Evolutionary conservation across 2,329 filamentous ascomycete genomes (phyloP), one percentile per base, ranked within the genome.

Genomic region (Plectosphaerella sp.): DNA sequence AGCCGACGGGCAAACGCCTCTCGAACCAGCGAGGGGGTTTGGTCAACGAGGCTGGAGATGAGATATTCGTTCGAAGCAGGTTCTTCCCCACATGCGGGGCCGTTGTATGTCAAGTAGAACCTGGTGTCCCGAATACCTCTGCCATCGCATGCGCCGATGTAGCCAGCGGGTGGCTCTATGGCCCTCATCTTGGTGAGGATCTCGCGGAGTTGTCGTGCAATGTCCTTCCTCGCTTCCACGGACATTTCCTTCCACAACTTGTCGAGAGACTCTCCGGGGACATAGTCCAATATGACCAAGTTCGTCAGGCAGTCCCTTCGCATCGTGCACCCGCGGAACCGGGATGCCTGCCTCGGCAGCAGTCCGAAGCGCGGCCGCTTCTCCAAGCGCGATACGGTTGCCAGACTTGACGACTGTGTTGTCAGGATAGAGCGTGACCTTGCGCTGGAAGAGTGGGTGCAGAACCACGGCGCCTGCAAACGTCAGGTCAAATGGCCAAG

Each of bases 391-490:
- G n/a, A 65, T 58, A 9, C 58, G 50, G 24, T 55, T 55, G 15
- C 64, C 64, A 16, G 58, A 60, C 49, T 66, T 66, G 41, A 61
- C 45, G 35, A 63, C 56, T 16, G 56, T 62, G 11, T 60, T 59
- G 22, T 59, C 58, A 12, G 59, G 51, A 18, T 59, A 50, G 3
- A 62, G 51, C 6, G 58, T 47, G 14, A 66, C 57, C 47, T 54
- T 61, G n/a, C 62, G 59, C 45, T 54, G 51, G 48, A 52, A 54
- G 33, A 61, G 16, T 14, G 58, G 49, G 6, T 62, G 54, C 39
- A 66, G 39, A 3, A 65, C 35, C 22, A 56, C 46, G 15, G 50
- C 47, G 16, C 54, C 63, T 64, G 52, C 7, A 16, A 12, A n/a
- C 9, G 14, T 8, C n/a, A 24, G 45, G 12, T 55, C 28, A 52